Conservation (phyloP, 116 monocot species). For the Papilionanthe hybrid region DNA sequence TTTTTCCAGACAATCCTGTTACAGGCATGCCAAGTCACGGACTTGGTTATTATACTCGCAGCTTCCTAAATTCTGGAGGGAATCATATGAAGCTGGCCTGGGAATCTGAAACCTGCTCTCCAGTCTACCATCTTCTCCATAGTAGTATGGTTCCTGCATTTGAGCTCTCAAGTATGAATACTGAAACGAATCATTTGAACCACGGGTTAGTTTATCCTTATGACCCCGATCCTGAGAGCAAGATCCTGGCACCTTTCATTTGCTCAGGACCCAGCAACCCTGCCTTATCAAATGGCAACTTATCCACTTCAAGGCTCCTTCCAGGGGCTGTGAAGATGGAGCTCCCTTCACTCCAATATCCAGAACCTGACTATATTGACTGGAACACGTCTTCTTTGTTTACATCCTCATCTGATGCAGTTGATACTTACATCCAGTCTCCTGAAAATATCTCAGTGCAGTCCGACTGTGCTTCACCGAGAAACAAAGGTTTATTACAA, state of each 20-base stretch:
- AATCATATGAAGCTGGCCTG: background rate
- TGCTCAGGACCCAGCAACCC: conserved; percentile 5
- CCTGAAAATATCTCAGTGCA: conserved; percentile 20
- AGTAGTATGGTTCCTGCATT: background rate
- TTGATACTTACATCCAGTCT: conserved; percentile 16
- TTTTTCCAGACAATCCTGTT: background rate
- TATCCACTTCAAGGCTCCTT: conserved; percentile 13
- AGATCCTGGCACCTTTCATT: background rate
- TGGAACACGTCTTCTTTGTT: background rate
- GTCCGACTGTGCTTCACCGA: conserved; percentile 25
- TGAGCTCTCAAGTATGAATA: background rate
- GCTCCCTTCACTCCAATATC: conserved; percentile 42
- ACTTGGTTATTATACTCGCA: conserved; percentile 3
- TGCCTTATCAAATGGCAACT: conserved; percentile 13
- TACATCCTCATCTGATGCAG: background rate
- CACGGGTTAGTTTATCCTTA: conserved; percentile 1
- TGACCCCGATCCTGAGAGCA: conserved; percentile 3
- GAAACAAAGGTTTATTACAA: conserved; percentile 49
- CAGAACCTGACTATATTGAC: conserved; percentile 14
- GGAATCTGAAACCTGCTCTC: conserved; percentile 2
- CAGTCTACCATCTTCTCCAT: background rate
- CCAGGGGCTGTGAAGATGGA: conserved; percentile 19
- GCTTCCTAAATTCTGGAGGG: background rate
- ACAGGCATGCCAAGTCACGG: background rate
- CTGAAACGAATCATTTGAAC: background rate